Percentiles rank a stretch among this genome's conserved stretches.
These are phyloP conservation scores for Paxillus ammoniavirescens DNA, from an alignment of 768 basidiomycete genomes.

Conservation along the genomic window DNA sequence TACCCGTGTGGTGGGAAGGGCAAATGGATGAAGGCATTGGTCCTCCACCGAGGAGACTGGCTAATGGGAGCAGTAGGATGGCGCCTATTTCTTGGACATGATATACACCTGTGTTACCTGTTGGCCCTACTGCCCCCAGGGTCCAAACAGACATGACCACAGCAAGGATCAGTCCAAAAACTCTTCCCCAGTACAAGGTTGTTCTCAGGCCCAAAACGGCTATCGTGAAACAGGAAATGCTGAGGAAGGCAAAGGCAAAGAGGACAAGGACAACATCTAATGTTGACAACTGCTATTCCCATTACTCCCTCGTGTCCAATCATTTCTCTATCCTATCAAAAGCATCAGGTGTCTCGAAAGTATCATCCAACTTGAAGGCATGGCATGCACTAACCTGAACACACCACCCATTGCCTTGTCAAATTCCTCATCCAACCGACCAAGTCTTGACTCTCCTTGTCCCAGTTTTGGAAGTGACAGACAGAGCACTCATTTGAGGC, in stretches of 20 bases:
- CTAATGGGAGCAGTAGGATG: background rate
- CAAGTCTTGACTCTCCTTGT: slow-evolving; percentile 12
- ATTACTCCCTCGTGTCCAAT: slow-evolving; percentile 48
- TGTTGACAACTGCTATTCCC: slow-evolving; percentile 75
- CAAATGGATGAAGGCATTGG: background rate
- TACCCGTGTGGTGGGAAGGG: background rate
- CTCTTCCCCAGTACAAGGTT: background rate
- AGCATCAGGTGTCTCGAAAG: slow-evolving; percentile 21
- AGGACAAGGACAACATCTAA: slow-evolving; percentile 55
- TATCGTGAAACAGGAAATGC: slow-evolving; percentile 4
- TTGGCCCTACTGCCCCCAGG: background rate
- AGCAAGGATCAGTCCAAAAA: background rate
- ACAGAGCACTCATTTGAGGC: slow-evolving; percentile 14
- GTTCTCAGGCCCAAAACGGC: background rate
- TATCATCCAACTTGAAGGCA: slow-evolving; percentile 18
- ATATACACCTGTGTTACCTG: slow-evolving; percentile 27
- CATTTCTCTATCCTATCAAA: slow-evolving; percentile 22
- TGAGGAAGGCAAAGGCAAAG: slow-evolving; percentile 8
- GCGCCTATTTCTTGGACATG: slow-evolving; percentile 27
- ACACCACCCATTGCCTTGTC: slow-evolving; percentile 28
- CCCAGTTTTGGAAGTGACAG: slow-evolving; percentile 23
- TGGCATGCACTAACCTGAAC: slow-evolving; percentile 9
- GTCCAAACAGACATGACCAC: background rate
- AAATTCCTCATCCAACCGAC: slow-evolving; percentile 15
- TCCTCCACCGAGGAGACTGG: slow-evolving; percentile 1